Conservation (phyloP, 305 asterid genomes). For the Fraxinus velutina region DNA sequence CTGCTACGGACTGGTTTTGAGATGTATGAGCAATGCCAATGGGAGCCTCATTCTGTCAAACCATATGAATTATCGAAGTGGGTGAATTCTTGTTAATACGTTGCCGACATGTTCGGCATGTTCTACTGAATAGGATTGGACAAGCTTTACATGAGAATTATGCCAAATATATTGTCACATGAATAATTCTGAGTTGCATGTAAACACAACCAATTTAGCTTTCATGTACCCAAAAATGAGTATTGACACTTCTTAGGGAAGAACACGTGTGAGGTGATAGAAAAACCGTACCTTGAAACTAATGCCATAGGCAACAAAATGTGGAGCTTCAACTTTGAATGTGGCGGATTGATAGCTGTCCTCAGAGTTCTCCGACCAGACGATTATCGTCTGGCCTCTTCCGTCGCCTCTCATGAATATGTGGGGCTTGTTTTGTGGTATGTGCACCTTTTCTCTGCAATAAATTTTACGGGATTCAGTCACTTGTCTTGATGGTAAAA, state of each 20-base stretch:
- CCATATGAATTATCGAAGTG: not conserved
- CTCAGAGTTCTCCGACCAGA: constrained; percentile 51
- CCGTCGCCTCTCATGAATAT: constrained; percentile 79
- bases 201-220: not conserved
- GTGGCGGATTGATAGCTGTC: constrained; percentile 52
- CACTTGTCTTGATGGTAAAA: not conserved
- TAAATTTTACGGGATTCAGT: not conserved
- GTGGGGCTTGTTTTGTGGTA: constrained; percentile 56
- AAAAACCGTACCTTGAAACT: constrained; percentile 56
- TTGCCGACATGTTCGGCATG: not conserved
- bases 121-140: not conserved
- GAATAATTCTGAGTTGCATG: not conserved
- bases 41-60: constrained; percentile 54
- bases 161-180: not conserved
- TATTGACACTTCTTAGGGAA: not conserved
- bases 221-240: not conserved
- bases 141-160: not conserved
- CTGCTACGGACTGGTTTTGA: constrained; percentile 62
- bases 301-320: constrained; percentile 75
- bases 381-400: constrained; percentile 54
- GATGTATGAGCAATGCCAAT: constrained; percentile 25
- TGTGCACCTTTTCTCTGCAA: constrained; percentile 61
- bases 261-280: not conserved
- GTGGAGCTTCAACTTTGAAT: constrained; percentile 59
- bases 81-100: not conserved